These are phyloP conservation scores for Conidiobolus incongruus DNA, from an alignment of 371 early-diverging fungal genomes.

Conservation along the genomic window DNA sequence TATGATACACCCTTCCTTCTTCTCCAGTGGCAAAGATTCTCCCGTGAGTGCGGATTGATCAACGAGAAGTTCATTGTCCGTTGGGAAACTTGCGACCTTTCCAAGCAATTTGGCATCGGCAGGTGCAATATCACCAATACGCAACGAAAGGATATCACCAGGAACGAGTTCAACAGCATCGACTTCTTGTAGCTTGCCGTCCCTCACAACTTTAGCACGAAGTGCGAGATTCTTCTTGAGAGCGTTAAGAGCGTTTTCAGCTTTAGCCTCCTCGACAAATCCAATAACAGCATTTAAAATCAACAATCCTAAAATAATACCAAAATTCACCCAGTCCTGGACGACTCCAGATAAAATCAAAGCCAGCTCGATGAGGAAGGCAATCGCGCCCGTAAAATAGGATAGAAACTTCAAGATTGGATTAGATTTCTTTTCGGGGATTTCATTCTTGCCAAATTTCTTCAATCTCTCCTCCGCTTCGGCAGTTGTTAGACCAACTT, in stretches of 20 bases:
- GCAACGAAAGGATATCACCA: slow-evolving; percentile 76
- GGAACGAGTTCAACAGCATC: slow-evolving; percentile 56
- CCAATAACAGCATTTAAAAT: slow-evolving; percentile 79
- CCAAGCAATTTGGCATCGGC: slow-evolving; percentile 80
- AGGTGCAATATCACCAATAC: slow-evolving; percentile 84
- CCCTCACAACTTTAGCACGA: slow-evolving; percentile 52
- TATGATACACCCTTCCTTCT: slow-evolving; percentile 51
- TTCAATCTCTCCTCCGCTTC: slow-evolving; percentile 31
- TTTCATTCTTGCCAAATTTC: slow-evolving; percentile 44
- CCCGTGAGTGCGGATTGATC: slow-evolving; percentile 93
- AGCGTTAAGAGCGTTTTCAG: slow-evolving; percentile 79
- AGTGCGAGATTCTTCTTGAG: slow-evolving; percentile 49
- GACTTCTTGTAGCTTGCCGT: slow-evolving; percentile 54
- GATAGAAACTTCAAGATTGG: slow-evolving; percentile 68
- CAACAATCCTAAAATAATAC: slow-evolving; percentile 57
- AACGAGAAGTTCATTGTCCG: slow-evolving; percentile 52
- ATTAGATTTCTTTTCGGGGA: slow-evolving; percentile 60
- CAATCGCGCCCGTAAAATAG: slow-evolving; percentile 76
- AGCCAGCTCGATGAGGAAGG: slow-evolving; percentile 65
- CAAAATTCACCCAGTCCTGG: slow-evolving; percentile 46
- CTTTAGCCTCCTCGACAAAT: slow-evolving; percentile 70
- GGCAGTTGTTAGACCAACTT: slow-evolving; percentile 25
- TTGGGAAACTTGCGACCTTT: slow-evolving; percentile 49
- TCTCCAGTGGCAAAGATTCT: slow-evolving; percentile 72
- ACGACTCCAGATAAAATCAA: slow-evolving; percentile 47